Base-by-base conservation (phyloP, 306 rosid genomes). In the Fagus sylvatica region DNA sequence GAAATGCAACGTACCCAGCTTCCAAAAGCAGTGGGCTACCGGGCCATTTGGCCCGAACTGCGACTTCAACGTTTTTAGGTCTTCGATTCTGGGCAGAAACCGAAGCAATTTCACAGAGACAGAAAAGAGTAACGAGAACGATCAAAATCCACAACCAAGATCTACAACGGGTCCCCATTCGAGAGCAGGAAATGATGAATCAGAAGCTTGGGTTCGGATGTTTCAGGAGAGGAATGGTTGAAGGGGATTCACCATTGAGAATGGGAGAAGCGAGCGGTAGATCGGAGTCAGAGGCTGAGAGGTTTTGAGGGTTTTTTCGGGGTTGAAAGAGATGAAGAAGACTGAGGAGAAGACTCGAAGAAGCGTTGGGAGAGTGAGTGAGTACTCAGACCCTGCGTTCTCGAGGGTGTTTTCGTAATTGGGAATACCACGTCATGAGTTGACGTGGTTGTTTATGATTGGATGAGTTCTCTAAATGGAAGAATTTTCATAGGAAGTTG, bases 1-100 rank as follows among this genome's bases (percentile, higher is more conserved):
- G 28, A 22, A 22, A 22, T 22, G 72, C 57, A 75, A 54, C 79
- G 46, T 81, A 93, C 98, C 97, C 91, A 76, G 99, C 99, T 90
- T 95, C 99, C 17, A 95, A 72, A 36, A 95, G 97, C 69, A 95
- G 72, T 68, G 99, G 92, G 60, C 98, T 89, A 22, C 94, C 98
- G 3, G 91, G 65, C 99, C 99, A 95, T 73, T 91, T 93, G 53
- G 97, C 89, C 76, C 84, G 90, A 79, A 95, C 90, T 33, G 97
- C 77, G 19, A 88, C 84, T 70, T 95, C 93, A 30, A 95, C 97
- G 75, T 95, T 95, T 80, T 95, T 95, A 46, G 93, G 91, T 8
- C 76, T 78, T 55, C 86, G 87, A 76, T 55, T 72, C 69, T 79
- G 77, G 34, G 93, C 82, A 69, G 64, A 70, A 74, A 78, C 81